phyloP scores from a whole-genome alignment of 768 basidiomycete genomes.

The Tylopilus rubrobrunneus region DNA sequence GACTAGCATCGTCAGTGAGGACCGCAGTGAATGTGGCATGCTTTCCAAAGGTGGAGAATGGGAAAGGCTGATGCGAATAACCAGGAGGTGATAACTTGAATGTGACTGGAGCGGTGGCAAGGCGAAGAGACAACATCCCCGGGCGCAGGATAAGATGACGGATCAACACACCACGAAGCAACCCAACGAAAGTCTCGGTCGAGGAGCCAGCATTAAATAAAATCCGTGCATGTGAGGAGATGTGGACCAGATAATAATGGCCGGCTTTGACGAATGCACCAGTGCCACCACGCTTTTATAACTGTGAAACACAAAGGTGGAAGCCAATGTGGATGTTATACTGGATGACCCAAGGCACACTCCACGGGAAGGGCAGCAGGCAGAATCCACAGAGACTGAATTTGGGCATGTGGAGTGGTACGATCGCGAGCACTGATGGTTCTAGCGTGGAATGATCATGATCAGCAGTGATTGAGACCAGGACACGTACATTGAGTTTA shows the following conservation, averaged over 20 bases:
- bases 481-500: neutral
- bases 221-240: neutral
- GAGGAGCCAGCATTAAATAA: conserved; percentile 16
- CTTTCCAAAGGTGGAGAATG: conserved; percentile 2
- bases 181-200: neutral
- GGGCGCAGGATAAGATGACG: neutral
- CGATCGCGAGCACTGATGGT: neutral
- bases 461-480: neutral
- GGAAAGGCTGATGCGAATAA: neutral
- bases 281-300: neutral
- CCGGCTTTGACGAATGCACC: neutral
- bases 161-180: neutral
- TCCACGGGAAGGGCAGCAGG: neutral
- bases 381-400: no score
- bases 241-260: conserved; percentile 23
- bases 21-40: neutral
- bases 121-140: conserved; percentile 12
- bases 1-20: neutral
- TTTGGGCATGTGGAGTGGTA: no score
- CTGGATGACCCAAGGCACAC: neutral
- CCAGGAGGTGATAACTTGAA: conserved; percentile 3
- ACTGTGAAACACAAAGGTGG: conserved; percentile 7
- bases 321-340: conserved; percentile 3
- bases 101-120: conserved; percentile 2
- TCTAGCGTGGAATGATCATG: neutral